Evolutionary conservation across 164 flowering plant genomes (phyloP), one percentile per base, ranked within the genome.

Genomic region (Platanus orientalis): DNA sequence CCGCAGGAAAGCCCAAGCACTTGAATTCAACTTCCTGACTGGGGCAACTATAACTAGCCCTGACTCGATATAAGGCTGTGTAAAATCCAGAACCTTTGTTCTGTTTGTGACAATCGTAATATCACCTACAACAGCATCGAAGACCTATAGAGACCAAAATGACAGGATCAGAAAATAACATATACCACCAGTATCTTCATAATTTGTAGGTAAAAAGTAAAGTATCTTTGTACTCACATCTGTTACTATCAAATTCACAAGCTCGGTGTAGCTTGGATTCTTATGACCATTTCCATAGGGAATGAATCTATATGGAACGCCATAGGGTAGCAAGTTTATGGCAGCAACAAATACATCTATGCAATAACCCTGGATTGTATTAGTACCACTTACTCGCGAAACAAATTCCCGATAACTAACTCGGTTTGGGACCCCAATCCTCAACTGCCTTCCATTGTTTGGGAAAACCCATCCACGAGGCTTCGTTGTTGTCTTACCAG

Each of bases 391-490:
- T 1, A 66, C 79, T 60, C 55, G 62, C 17, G 87, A 81, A 44
- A 90, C 74, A 64, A 88, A 80, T 53, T 88, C 86, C n/a, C 58
- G 75, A 62, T 61, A 90, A 57, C 81, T 80, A 64, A 76, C 83
- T 32, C 92, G 65, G 11, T 70, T 67, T 14, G 97, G 94, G 3
- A 90, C 92, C 26, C 88, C 94, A 71, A 90, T 86, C 58, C 61
- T 77, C 75, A 90, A 59, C 17, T 67, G 73, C 63, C 74, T 79
- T n/a, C 96, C 94, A 68, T 75, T 82, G 70, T 82, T 75, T 12
- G 92, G 92, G 47, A 87, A 85, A 57, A 83, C 92, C 97, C 97
- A 90, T 6, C 97, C 97, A 32, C 94, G 90, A 54, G 97, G 97
- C 59, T 62, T 81, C 23, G 57, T 44, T 42, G 71, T 62, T 42